Base-by-base conservation (phyloP, 2,329 filamentous ascomycete genomes). In the Bipolaris victoriae region DNA sequence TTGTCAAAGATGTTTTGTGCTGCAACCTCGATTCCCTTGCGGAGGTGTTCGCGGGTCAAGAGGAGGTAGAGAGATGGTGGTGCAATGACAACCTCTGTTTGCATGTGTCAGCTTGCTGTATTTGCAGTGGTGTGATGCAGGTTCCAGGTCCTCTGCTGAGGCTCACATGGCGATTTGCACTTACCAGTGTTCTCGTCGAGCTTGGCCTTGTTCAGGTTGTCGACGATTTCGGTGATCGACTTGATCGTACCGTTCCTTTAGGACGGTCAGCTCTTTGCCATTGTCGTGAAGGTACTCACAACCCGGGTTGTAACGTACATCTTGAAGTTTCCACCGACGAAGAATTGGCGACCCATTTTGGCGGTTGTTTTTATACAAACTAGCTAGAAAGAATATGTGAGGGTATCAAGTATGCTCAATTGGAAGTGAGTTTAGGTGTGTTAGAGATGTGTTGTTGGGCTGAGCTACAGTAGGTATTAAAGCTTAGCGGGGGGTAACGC, bases 261-360 rank as follows among this genome's bases (percentile, higher is more conserved):
- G 49, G 37, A 48, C 31, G 46, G 66, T 72, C 54, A 68, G 67
- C 37, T 36, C 46, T 61, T 63, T 41, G 36, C 39, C 22, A 18
- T 29, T 46, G 33, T 45, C 43, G 45, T 49, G 37, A 49, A 41
- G 22, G 50, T 40, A 65, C 69, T 70, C 62, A 70, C 62, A 57
- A 65, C 64, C 61, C 62, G 63, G 39, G 56, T 66, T 20, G 55
- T 58, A 37, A 67, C 71, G 20, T 83, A 96, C 93, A 98, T 98
- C 87, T 99, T 98, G 85, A 98, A 98, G 89, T 99, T 99, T 78
- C 93, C 93, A 80, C 93, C 93, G 80, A 97, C 91, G 80, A 97
- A 96, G 86, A 96, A 97, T 84, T 92, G 90, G 84, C 92, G 92
- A 86, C 89, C 86, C 92, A 96, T 97, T 74, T 76, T 91, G 86